phyloP scores from a whole-genome alignment of 306 rosid species.

The Hippophae rhamnoides region DNA sequence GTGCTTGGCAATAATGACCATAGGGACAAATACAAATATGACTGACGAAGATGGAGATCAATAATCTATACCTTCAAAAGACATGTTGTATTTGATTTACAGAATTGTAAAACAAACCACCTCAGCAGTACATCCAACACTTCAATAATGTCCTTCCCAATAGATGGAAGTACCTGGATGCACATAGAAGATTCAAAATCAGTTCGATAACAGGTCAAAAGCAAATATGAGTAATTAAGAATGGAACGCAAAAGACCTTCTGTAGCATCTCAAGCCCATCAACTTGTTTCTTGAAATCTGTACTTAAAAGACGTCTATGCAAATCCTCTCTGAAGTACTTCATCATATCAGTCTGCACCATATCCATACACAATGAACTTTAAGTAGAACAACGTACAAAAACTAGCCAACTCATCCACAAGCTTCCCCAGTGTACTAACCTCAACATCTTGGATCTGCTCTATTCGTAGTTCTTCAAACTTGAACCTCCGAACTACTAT shows the following conservation, averaged over 20 bases:
- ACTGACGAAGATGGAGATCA: neutral
- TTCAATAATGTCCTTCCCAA: constrained; percentile 73
- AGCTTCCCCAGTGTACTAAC: constrained; percentile 16
- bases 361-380: constrained; percentile 14
- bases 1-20: neutral
- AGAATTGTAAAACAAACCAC: constrained; percentile 94
- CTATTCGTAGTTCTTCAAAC: constrained; percentile 90
- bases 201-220: constrained; percentile 7
- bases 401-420: no score
- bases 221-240: neutral
- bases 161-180: constrained; percentile 78
- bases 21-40: neutral
- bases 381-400: constrained; percentile 1
- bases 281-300: constrained; percentile 94
- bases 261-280: constrained; percentile 95
- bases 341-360: constrained; percentile 79
- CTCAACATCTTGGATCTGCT: constrained; percentile 99
- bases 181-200: constrained; percentile 5
- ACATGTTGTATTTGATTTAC: constrained; percentile 97
- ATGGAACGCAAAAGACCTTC: constrained; percentile 44
- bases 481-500: constrained; percentile 70
- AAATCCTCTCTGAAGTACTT: constrained; percentile 94
- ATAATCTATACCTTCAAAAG: constrained; percentile 63
- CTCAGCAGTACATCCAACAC: constrained; percentile 84
- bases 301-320: constrained; percentile 81